Percentiles rank a stretch among this genome's conserved stretches.
Evolutionary conservation across 345 rosid genomes (phyloP).

Genomic region (rapeseed (Brassica napus)): DNA sequence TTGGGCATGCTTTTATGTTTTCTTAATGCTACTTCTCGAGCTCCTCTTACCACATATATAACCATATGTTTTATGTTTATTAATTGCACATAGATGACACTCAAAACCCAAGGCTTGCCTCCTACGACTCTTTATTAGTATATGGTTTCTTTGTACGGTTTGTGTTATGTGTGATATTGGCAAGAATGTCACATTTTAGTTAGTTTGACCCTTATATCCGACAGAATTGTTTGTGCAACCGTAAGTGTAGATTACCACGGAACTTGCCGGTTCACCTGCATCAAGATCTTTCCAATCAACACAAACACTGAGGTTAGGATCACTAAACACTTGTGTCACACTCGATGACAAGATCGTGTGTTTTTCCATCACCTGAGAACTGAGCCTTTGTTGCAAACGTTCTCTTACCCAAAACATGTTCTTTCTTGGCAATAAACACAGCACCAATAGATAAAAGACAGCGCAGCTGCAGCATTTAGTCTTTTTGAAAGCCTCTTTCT

Average conservation of each 20-base stretch:
- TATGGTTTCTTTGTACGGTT: too few species aligned
- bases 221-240: too few species aligned
- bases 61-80: too few species aligned
- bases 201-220: too few species aligned
- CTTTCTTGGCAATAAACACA: slow-evolving; percentile 72
- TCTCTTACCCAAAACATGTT: slow-evolving; percentile 78
- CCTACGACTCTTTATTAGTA: too few species aligned
- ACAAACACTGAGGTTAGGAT: slow-evolving; percentile 68
- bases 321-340: slow-evolving; percentile 55
- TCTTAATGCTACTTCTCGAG: too few species aligned
- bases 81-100: too few species aligned
- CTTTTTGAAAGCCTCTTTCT: slow-evolving; percentile 83
- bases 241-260: slow-evolving; percentile 50
- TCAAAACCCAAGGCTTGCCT: too few species aligned
- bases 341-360: slow-evolving; percentile 69
- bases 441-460: slow-evolving; percentile 42
- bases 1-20: too few species aligned
- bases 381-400: slow-evolving; percentile 67
- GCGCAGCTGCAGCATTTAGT: slow-evolving; percentile 36
- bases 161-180: too few species aligned
- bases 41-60: too few species aligned
- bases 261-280: slow-evolving; percentile 87
- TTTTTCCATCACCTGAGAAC: slow-evolving; percentile 62
- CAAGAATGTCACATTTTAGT: too few species aligned
- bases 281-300: slow-evolving; percentile 70